Evolutionary conservation across 805 yeast genomes (phyloP).

Genomic region (Suhomyces kilbournensis): DNA sequence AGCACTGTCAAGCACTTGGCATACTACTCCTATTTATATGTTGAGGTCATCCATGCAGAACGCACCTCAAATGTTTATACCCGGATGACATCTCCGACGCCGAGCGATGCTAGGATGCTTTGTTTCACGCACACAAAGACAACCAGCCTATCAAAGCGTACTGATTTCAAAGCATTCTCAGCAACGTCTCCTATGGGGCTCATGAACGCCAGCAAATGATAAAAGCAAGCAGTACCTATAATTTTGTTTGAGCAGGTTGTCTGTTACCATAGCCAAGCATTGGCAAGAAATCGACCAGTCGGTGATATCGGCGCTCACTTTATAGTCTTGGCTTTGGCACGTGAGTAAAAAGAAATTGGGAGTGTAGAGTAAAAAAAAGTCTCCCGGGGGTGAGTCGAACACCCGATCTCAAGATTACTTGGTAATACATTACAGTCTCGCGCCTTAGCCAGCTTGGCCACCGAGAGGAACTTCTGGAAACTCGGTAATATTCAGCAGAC

Average conservation of each 20-base stretch:
- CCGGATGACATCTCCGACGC: not conserved
- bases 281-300: not conserved
- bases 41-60: not conserved
- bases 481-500: too few species aligned
- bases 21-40: not conserved
- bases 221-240: not conserved
- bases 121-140: not conserved
- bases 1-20: not conserved
- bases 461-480: conserved; percentile 32
- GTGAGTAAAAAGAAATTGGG: not conserved
- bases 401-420: conserved; percentile 48
- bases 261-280: not conserved
- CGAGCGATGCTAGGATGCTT: not conserved
- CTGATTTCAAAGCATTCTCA: not conserved
- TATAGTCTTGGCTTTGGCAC: not conserved
- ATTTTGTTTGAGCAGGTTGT: not conserved
- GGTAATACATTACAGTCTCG: conserved; percentile 43
- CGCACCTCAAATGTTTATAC: not conserved
- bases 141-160: not conserved
- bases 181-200: not conserved
- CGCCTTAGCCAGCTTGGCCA: conserved; percentile 52
- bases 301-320: not conserved
- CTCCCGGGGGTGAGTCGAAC: conserved; percentile 53
- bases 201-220: not conserved
- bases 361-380: conserved; percentile 16